A percentile compares a stretch with the other conserved stretches of the same genome.
phyloP scores from a whole-genome alignment of 2,329 filamentous ascomycete species.

The Hymenoscyphus occultus region DNA sequence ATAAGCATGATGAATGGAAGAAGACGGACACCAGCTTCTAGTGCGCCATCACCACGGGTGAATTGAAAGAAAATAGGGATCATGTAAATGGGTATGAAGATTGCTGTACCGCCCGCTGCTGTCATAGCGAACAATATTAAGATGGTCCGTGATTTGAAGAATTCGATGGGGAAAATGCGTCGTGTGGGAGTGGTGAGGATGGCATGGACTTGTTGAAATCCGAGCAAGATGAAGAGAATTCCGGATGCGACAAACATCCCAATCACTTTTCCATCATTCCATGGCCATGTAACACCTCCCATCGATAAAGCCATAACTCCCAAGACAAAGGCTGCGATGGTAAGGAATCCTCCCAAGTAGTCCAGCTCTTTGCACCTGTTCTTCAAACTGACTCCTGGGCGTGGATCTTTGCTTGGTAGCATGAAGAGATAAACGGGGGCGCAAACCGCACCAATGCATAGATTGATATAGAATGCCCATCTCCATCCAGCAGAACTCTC shows the following conservation, averaged over 20 bases:
- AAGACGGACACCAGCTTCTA: constrained; percentile 42
- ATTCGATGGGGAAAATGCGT: constrained; percentile 34
- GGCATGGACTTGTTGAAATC: constrained; percentile 30
- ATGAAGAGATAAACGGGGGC: constrained; percentile 42
- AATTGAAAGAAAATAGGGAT: constrained; percentile 52
- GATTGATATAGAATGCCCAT: constrained; percentile 55
- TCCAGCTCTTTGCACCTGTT: constrained; percentile 30
- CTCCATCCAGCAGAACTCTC: constrained; percentile 43
- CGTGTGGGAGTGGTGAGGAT: constrained; percentile 30
- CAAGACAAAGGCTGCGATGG: constrained; percentile 35
- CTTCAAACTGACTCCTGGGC: constrained; percentile 26
- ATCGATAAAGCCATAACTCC: constrained; percentile 38
- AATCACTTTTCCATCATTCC: constrained; percentile 32
- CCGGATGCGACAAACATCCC: constrained; percentile 44
- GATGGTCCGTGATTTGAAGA: constrained; percentile 39
- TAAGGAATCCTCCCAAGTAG: constrained; percentile 32
- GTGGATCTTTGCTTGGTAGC: constrained; percentile 41
- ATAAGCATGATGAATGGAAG: constrained; percentile 39
- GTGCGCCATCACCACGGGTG: constrained; percentile 46
- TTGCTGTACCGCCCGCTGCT: constrained; percentile 27
- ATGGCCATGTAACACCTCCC: constrained; percentile 35
- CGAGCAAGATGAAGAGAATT: constrained; percentile 33
- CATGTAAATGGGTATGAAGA: constrained; percentile 35
- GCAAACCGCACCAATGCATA: constrained; percentile 45
- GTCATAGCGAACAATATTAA: constrained; percentile 39